These are phyloP conservation scores for Vararia minispora DNA, from an alignment of 768 basidiomycete genomes.

Conservation along the genomic window DNA sequence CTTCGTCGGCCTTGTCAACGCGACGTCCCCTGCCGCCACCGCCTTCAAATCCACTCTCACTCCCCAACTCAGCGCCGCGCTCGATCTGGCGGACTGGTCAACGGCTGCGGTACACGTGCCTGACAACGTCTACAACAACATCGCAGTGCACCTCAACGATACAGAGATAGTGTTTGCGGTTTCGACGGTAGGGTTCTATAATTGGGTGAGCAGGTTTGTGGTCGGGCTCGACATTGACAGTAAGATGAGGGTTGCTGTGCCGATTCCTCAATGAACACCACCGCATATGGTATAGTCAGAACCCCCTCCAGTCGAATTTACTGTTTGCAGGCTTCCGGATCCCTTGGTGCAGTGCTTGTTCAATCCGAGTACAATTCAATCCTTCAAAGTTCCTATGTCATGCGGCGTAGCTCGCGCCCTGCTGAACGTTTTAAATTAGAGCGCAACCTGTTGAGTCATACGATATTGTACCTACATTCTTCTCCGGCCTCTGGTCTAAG, in stretches of 20 bases:
- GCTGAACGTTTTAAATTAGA: too few species aligned
- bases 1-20: constrained; percentile 6
- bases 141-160: constrained; percentile 18
- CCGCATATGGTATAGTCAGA: not conserved
- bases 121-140: constrained; percentile 17
- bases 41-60: constrained; percentile 12
- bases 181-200: constrained; percentile 21
- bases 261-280: constrained; percentile 16
- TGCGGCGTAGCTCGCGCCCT: too few species aligned
- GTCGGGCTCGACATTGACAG: constrained; percentile 24
- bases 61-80: constrained; percentile 19
- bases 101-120: constrained; percentile 21
- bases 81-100: constrained; percentile 21
- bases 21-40: constrained; percentile 1
- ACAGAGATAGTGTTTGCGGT: constrained; percentile 22
- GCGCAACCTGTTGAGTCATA: too few species aligned
- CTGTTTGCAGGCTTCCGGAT: too few species aligned
- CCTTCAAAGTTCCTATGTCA: too few species aligned
- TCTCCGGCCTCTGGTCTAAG: too few species aligned
- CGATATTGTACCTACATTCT: too few species aligned
- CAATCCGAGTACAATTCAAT: too few species aligned
- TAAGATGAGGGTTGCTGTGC: constrained; percentile 20
- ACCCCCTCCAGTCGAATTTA: too few species aligned
- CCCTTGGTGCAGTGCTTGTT: too few species aligned
- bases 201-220: constrained; percentile 21